phyloP scores from a whole-genome alignment of 192 early-diverging fungal genomes.

The Entrophospora sp. region DNA sequence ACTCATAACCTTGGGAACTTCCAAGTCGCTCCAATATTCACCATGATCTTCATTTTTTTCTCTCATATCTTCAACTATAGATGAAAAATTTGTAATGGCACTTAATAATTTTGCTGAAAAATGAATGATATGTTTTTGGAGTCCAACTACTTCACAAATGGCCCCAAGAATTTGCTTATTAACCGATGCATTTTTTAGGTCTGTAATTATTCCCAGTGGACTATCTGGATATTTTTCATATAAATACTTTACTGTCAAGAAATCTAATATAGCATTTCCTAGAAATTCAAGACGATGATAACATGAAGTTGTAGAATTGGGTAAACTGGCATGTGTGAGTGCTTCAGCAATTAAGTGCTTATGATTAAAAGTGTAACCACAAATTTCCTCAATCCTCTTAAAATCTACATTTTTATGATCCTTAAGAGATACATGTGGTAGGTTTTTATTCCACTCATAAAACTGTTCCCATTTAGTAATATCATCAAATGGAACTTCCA shows the following conservation, averaged over 20 bases:
- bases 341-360: constrained; percentile 63
- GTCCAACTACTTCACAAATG: constrained; percentile 49
- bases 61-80: constrained; percentile 37
- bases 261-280: constrained; percentile 78
- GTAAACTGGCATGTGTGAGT: constrained; percentile 73
- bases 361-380: constrained; percentile 62
- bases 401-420: background rate
- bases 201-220: constrained; percentile 68
- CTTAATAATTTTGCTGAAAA: constrained; percentile 43
- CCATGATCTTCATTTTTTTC: constrained; percentile 27
- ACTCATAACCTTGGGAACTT: constrained; percentile 79
- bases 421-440: constrained; percentile 20
- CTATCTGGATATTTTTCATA: constrained; percentile 58
- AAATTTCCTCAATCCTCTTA: constrained; percentile 28
- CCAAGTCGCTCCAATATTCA: constrained; percentile 72
- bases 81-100: constrained; percentile 48
- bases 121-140: constrained; percentile 63
- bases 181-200: constrained; percentile 78
- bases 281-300: constrained; percentile 91
- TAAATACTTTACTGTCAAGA: constrained; percentile 63
- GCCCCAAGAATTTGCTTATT: constrained; percentile 80
- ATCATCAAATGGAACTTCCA: constrained; percentile 48
- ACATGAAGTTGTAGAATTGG: constrained; percentile 46
- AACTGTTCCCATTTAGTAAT: constrained; percentile 46
- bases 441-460: constrained; percentile 20